These are phyloP conservation scores for Chernovozyma aurita DNA, from an alignment of 1,139 yeast species.

Conservation along the genomic window DNA sequence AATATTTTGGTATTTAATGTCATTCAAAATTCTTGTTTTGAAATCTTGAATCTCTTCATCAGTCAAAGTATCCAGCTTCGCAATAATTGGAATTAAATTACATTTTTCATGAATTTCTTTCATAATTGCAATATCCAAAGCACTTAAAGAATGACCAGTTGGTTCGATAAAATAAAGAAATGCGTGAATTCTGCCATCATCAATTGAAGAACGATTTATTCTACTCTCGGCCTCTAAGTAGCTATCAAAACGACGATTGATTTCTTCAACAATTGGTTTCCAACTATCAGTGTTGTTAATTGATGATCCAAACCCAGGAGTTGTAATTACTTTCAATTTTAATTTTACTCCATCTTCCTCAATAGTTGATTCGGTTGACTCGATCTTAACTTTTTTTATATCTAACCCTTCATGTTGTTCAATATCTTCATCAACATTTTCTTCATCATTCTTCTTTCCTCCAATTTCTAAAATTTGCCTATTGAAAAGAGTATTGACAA, in stretches of 20 bases:
- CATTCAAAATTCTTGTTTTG: constrained; percentile 72
- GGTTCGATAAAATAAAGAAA: constrained; percentile 91
- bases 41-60: constrained; percentile 78
- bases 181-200: constrained; percentile 83
- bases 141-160: constrained; percentile 88
- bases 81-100: constrained; percentile 89
- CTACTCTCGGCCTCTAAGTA: constrained; percentile 90
- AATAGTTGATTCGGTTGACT: constrained; percentile 65
- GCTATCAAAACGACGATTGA: constrained; percentile 79
- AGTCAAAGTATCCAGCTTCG: constrained; percentile 90
- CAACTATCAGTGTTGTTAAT: constrained; percentile 86
- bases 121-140: constrained; percentile 88
- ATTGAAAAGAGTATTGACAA: constrained; percentile 88
- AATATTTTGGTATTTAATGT: constrained; percentile 71
- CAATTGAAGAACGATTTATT: constrained; percentile 67
- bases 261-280: constrained; percentile 90
- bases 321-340: constrained; percentile 77
- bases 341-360: constrained; percentile 94
- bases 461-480: constrained; percentile 49
- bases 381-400: constrained; percentile 47
- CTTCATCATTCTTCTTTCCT: constrained; percentile 9
- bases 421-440: constrained; percentile 15
- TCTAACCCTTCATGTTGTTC: constrained; percentile 26
- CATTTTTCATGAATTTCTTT: constrained; percentile 86
- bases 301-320: constrained; percentile 93